Conservation (phyloP, 805 yeast species). For the Yarrowia sp. region DNA sequence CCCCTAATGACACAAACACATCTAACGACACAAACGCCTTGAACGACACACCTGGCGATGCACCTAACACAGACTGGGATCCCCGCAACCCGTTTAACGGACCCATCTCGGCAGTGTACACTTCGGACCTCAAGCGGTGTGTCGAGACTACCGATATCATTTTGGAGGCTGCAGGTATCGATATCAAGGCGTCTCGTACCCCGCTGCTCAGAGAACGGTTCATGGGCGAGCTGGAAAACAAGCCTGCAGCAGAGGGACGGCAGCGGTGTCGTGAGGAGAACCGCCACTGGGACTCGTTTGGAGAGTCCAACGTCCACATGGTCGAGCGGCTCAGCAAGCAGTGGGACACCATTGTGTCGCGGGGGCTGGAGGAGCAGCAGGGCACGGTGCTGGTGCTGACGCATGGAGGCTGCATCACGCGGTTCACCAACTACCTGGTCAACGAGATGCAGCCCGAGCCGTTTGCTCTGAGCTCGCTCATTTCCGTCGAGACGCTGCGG, state of each 20-base stretch:
- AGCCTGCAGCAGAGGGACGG: slow-evolving; percentile 63
- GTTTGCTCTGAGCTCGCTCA: slow-evolving; percentile 42
- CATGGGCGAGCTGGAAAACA: slow-evolving; percentile 80
- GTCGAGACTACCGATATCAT: slow-evolving; percentile 52
- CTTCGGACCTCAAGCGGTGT: slow-evolving; percentile 49
- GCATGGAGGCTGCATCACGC: slow-evolving; percentile 79
- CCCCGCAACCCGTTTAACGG: background rate
- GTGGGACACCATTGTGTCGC: slow-evolving; percentile 45
- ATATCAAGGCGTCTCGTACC: slow-evolving; percentile 27
- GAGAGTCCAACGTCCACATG: slow-evolving; percentile 50
- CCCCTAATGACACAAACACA: no score
- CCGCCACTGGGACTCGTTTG: slow-evolving; percentile 56
- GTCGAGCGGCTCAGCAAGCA: slow-evolving; percentile 47
- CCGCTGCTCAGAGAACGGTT: slow-evolving; percentile 60
- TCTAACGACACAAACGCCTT: background rate
- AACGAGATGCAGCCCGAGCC: slow-evolving; percentile 34
- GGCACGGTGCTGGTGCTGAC: slow-evolving; percentile 52
- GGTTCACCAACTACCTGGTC: slow-evolving; percentile 52
- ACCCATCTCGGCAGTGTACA: slow-evolving; percentile 37
- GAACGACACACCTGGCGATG: no score
- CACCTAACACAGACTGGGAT: slow-evolving; percentile 39
- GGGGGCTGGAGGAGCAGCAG: slow-evolving; percentile 38
- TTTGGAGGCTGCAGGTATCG: slow-evolving; percentile 30
- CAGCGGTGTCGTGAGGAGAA: slow-evolving; percentile 52
- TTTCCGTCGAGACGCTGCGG: slow-evolving; percentile 43